Evolutionary conservation across 2,329 filamentous ascomycete species (phyloP).

Genomic region (Aspergillus niger): DNA sequence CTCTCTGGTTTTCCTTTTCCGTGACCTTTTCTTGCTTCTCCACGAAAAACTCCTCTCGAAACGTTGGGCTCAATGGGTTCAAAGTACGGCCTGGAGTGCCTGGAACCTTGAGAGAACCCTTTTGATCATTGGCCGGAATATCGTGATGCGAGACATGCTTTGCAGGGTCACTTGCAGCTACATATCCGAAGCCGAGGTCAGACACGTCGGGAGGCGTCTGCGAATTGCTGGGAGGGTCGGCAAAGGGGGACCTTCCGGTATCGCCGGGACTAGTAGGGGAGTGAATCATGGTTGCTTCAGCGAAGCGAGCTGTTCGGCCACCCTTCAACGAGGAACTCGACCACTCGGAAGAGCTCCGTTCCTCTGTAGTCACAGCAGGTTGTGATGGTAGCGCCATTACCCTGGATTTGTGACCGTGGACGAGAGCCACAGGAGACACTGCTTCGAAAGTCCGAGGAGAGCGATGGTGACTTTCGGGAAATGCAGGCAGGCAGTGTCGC

Average conservation of each 20-base stretch:
- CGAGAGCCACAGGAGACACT: slow-evolving; percentile 43
- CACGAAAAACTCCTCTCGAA: slow-evolving; percentile 80
- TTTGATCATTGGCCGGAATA: slow-evolving; percentile 76
- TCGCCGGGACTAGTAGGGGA: slow-evolving; percentile 59
- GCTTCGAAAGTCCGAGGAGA: slow-evolving; percentile 38
- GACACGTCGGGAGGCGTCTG: slow-evolving; percentile 62
- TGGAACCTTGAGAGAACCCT: slow-evolving; percentile 86
- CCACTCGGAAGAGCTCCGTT: slow-evolving; percentile 35
- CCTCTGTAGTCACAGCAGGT: slow-evolving; percentile 28
- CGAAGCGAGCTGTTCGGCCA: slow-evolving; percentile 63
- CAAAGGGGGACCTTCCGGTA: slow-evolving; percentile 51
- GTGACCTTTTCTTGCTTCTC: slow-evolving; percentile 81
- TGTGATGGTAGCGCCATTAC: slow-evolving; percentile 32
- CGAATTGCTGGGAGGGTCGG: slow-evolving; percentile 53
- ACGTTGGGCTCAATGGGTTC: slow-evolving; percentile 88
- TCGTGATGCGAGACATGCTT: slow-evolving; percentile 55
- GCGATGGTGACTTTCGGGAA: slow-evolving; percentile 27
- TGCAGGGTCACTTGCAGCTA: slow-evolving; percentile 59
- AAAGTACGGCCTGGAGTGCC: slow-evolving; percentile 75
- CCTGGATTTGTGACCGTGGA: slow-evolving; percentile 34
- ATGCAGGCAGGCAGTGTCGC: slow-evolving; percentile 27
- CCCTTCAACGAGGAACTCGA: slow-evolving; percentile 47
- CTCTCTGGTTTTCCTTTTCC: slow-evolving; percentile 82
- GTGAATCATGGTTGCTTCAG: slow-evolving; percentile 65
- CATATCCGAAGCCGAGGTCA: slow-evolving; percentile 92